Evolutionary conservation across 2,329 filamentous ascomycete genomes (phyloP).

Genomic region (Fusarium papillatum): DNA sequence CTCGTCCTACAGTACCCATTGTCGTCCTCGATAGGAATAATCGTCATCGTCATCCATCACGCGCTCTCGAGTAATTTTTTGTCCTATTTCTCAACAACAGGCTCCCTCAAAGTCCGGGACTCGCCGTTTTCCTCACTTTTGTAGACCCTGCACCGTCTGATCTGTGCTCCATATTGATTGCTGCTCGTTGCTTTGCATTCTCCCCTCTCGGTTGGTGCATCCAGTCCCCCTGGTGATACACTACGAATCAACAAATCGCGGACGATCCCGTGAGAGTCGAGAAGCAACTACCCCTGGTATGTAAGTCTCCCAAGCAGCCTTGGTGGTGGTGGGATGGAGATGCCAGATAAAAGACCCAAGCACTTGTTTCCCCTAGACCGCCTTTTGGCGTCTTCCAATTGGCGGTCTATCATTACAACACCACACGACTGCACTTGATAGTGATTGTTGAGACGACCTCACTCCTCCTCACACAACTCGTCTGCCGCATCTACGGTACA

Average conservation of each 20-base stretch:
- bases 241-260: slow-evolving; percentile 34
- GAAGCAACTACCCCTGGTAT: slow-evolving; percentile 5
- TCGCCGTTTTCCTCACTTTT: slow-evolving; percentile 13
- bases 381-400: slow-evolving; percentile 49
- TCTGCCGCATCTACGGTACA: slow-evolving; percentile 2
- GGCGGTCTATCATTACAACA: slow-evolving; percentile 48
- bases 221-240: slow-evolving; percentile 18
- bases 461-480: background rate
- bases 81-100: background rate
- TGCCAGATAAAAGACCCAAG: slow-evolving; percentile 21
- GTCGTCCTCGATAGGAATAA: slow-evolving; percentile 18
- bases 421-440: slow-evolving; percentile 20
- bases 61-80: slow-evolving; percentile 10
- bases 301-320: slow-evolving; percentile 15
- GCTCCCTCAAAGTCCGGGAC: background rate
- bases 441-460: slow-evolving; percentile 16
- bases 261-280: slow-evolving; percentile 15
- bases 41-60: slow-evolving; percentile 38
- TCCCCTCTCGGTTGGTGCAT: slow-evolving; percentile 29
- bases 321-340: slow-evolving; percentile 32
- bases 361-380: slow-evolving; percentile 36
- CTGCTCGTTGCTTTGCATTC: slow-evolving; percentile 7
- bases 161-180: slow-evolving; percentile 12
- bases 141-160: slow-evolving; percentile 5
- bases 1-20: slow-evolving; percentile 2